phyloP scores from a whole-genome alignment of 2,329 filamentous ascomycete genomes.

The Aspergillus uvarum region DNA sequence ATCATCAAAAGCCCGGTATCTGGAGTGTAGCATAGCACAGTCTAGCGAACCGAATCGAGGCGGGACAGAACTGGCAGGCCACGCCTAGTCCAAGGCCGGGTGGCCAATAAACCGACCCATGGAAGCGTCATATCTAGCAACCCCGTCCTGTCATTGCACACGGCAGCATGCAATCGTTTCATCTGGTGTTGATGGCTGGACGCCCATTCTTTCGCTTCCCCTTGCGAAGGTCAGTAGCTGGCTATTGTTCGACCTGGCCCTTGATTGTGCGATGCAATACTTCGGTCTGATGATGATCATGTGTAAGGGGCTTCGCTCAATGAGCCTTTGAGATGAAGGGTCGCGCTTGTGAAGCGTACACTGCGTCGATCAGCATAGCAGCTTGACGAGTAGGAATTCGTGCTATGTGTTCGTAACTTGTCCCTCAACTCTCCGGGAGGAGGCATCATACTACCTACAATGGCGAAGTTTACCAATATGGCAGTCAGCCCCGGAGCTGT shows the following conservation, averaged over 20 bases:
- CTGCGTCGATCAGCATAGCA: constrained; percentile 1
- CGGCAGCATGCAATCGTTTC: constrained; percentile 9
- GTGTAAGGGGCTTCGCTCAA: constrained; percentile 1
- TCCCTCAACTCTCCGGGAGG: background rate
- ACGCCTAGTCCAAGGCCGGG: background rate
- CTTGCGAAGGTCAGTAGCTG: constrained; percentile 11
- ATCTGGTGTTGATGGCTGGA: constrained; percentile 11
- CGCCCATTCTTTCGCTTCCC: constrained; percentile 6
- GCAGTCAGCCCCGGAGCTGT: background rate
- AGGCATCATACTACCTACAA: too few relatives aligned
- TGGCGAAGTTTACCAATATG: background rate
- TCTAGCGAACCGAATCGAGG: background rate
- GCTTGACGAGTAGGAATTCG: background rate
- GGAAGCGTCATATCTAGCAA: constrained; percentile 11
- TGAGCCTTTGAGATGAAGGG: background rate
- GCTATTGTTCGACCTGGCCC: background rate
- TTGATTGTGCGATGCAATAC: constrained; percentile 3
- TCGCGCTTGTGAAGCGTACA: background rate
- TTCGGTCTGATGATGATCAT: constrained; percentile 4
- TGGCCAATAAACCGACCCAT: constrained; percentile 10
- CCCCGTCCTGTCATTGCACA: constrained; percentile 7
- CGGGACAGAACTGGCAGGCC: background rate
- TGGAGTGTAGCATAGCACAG: background rate
- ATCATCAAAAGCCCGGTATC: background rate
- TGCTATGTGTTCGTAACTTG: background rate